Conservation (phyloP, 2,329 filamentous ascomycete genomes). For the Aspergillus transmontanensis region DNA sequence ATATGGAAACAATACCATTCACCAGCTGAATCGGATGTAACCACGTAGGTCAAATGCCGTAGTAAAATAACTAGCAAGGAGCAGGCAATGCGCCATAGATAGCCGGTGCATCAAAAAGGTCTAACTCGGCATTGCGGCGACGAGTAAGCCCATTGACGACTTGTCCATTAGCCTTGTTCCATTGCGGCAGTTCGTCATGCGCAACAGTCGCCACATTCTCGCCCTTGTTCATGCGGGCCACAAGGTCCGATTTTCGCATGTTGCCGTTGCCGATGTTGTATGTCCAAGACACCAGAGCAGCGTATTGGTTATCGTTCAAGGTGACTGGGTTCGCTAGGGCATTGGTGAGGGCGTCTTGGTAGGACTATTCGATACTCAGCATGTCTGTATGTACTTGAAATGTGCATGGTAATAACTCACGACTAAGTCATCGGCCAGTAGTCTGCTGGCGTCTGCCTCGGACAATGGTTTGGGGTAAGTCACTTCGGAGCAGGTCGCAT, state of each 20-base stretch:
- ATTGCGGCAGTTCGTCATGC: conserved; percentile 51
- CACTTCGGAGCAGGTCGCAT: conserved; percentile 48
- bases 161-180: conserved; percentile 47
- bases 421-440: conserved; percentile 47
- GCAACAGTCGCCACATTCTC: conserved; percentile 47
- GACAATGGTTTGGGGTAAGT: conserved; percentile 51
- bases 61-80: background rate
- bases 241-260: conserved; percentile 43
- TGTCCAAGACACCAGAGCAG: conserved; percentile 55
- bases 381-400: background rate
- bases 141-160: conserved; percentile 46
- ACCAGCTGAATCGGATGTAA: too few relatives aligned
- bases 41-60: background rate
- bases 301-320: conserved; percentile 56
- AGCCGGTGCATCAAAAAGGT: conserved; percentile 35
- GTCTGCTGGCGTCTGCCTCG: conserved; percentile 41
- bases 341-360: conserved; percentile 45
- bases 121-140: conserved; percentile 50
- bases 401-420: conserved; percentile 19
- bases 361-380: conserved; percentile 28
- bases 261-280: conserved; percentile 55
- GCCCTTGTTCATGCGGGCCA: conserved; percentile 49
- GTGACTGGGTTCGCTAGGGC: conserved; percentile 38
- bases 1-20: background rate
- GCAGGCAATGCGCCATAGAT: conserved; percentile 9